Conservation (phyloP, 176 grass and related monocot genomes). For the Puccinellia tenuiflora region DNA sequence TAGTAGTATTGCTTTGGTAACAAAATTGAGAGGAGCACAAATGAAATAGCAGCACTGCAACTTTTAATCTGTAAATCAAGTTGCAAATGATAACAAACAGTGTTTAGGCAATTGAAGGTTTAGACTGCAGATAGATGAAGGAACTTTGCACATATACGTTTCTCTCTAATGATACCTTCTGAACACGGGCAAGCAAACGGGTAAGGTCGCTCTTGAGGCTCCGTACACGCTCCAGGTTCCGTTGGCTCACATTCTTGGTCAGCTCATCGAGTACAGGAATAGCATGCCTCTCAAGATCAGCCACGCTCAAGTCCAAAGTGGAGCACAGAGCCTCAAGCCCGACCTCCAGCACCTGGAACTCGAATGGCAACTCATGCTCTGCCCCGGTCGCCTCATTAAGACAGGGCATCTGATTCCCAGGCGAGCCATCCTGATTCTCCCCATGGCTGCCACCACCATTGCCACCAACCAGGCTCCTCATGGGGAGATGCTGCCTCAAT, state of each 20-base stretch:
- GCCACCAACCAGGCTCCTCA: constrained; percentile 32
- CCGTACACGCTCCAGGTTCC: constrained; percentile 86
- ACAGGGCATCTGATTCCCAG: constrained; percentile 22
- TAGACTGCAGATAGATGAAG: background rate
- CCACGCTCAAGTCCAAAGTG: constrained; percentile 52
- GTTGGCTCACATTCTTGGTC: constrained; percentile 87
- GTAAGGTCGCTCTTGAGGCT: constrained; percentile 92
- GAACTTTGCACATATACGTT: background rate
- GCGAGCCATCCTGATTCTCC: constrained; percentile 19
- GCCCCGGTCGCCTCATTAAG: constrained; percentile 48
- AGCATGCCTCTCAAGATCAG: constrained; percentile 72
- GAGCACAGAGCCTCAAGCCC: constrained; percentile 69
- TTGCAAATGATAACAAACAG: background rate
- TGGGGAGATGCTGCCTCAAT: constrained; percentile 64
- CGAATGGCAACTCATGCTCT: constrained; percentile 80
- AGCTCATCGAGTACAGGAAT: constrained; percentile 87
- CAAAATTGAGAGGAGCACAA: background rate
- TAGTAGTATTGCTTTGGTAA: background rate
- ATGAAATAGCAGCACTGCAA: background rate
- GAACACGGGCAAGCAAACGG: constrained; percentile 80
- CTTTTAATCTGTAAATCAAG: background rate
- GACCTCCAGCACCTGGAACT: constrained; percentile 97
- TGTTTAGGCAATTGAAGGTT: background rate
- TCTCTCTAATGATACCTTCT: constrained; percentile 61
- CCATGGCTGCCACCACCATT: constrained; percentile 27